phyloP scores from a whole-genome alignment of 257 asterid genomes.

The Thymus quinquecostatus region DNA sequence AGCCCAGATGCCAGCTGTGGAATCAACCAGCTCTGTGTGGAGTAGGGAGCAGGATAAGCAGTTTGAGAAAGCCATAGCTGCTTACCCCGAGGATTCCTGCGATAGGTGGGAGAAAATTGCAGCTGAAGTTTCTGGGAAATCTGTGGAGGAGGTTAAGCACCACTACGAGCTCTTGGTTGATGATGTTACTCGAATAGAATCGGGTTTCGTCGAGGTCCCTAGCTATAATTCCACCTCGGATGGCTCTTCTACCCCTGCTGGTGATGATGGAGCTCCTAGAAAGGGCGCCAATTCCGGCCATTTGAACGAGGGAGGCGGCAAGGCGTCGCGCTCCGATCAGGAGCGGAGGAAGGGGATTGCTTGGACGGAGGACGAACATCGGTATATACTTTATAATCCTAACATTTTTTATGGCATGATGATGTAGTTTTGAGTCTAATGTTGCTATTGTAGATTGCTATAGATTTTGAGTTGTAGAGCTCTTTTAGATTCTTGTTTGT shows the following conservation, averaged over 20 bases:
- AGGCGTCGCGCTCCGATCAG: slow-evolving; percentile 68
- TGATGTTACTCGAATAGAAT: slow-evolving; percentile 74
- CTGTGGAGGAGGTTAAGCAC: slow-evolving; percentile 65
- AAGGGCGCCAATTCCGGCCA: slow-evolving; percentile 51
- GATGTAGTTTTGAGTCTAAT: not conserved
- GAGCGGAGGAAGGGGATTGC: slow-evolving; percentile 96
- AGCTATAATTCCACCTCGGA: slow-evolving; percentile 57
- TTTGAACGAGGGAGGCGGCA: slow-evolving; percentile 55
- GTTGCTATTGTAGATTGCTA: not conserved
- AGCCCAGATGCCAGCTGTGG: slow-evolving; percentile 57
- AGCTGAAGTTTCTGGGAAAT: slow-evolving; percentile 75
- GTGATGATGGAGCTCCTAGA: slow-evolving; percentile 54
- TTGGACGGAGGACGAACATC: slow-evolving; percentile 98
- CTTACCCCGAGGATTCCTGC: slow-evolving; percentile 63
- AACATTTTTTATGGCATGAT: not conserved
- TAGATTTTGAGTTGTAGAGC: not conserved
- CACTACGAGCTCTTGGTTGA: slow-evolving; percentile 83
- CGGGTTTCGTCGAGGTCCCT: slow-evolving; percentile 78
- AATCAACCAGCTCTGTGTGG: slow-evolving; percentile 68
- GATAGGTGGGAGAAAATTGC: slow-evolving; percentile 94
- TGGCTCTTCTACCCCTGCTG: slow-evolving; percentile 51
- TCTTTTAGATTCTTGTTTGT: not conserved
- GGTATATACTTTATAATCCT: slow-evolving; percentile 42
- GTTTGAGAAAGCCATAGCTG: slow-evolving; percentile 80
- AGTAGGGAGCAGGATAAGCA: slow-evolving; percentile 80